Conservation (phyloP, 2,329 filamentous ascomycete genomes). For the Stagonosporopsis tanaceti region DNA sequence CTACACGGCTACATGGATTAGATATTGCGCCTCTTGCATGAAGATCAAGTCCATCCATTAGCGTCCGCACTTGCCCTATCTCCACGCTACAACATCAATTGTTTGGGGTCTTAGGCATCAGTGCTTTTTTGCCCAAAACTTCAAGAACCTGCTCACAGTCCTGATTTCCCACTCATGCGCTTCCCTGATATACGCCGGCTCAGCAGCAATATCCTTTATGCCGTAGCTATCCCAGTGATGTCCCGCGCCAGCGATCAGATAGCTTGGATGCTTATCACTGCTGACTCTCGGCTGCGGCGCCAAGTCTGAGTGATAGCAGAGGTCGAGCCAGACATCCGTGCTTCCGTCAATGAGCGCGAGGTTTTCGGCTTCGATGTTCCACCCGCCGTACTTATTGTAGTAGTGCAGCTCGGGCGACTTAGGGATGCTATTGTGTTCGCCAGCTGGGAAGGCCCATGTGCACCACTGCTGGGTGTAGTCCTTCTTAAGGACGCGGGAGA, state of each 20-base stretch:
- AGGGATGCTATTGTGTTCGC: constrained; percentile 56
- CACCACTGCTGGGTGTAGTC: constrained; percentile 65
- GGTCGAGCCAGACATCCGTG: constrained; percentile 61
- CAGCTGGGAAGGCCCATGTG: constrained; percentile 61
- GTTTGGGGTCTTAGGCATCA: neutral
- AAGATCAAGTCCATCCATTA: no score
- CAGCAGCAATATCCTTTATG: constrained; percentile 51
- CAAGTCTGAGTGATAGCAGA: constrained; percentile 60
- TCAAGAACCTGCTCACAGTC: constrained; percentile 52
- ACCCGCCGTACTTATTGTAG: constrained; percentile 59
- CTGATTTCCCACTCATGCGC: constrained; percentile 61
- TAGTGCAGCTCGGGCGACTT: constrained; percentile 52
- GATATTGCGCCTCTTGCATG: no score
- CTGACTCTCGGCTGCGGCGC: constrained; percentile 48
- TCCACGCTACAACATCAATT: no score
- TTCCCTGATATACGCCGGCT: constrained; percentile 61
- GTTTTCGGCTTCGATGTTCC: constrained; percentile 56
- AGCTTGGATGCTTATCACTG: constrained; percentile 57
- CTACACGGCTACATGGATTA: neutral
- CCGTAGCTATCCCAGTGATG: constrained; percentile 62
- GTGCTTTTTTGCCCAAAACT: constrained; percentile 23
- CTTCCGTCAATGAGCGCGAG: constrained; percentile 62
- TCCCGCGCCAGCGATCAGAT: constrained; percentile 60
- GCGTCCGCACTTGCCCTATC: no score
- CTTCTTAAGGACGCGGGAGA: constrained; percentile 58